phyloP scores from a whole-genome alignment of 2,329 filamentous ascomycete species.

The Coniochaeta sp. region DNA sequence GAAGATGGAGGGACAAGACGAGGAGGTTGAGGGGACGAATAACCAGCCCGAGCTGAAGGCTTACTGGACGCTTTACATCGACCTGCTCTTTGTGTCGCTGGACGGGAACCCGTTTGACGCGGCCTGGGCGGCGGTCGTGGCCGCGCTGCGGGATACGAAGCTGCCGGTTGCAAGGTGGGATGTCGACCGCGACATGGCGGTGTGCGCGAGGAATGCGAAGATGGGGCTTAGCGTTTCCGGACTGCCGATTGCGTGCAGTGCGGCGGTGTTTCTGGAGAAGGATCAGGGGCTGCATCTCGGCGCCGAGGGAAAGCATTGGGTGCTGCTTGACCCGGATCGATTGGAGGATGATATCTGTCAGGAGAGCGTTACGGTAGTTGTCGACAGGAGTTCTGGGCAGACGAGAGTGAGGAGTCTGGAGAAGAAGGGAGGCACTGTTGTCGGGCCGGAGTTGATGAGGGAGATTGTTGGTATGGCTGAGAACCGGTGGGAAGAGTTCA shows the following conservation, averaged over 20 bases:
- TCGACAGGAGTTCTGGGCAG: constrained; percentile 52
- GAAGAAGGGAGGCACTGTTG: constrained; percentile 70
- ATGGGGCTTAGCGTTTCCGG: constrained; percentile 51
- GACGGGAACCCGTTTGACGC: constrained; percentile 90
- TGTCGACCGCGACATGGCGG: constrained; percentile 65
- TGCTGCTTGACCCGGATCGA: constrained; percentile 80
- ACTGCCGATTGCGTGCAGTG: constrained; percentile 69
- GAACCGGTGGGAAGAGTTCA: constrained; percentile 56
- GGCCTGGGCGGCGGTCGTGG: constrained; percentile 76
- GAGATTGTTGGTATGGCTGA: constrained; percentile 52
- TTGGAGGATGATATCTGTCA: constrained; percentile 81
- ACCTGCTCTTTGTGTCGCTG: constrained; percentile 88
- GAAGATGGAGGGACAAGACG: constrained; percentile 15
- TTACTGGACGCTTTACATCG: constrained; percentile 93
- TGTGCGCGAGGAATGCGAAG: constrained; percentile 60
- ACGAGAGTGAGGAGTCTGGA: constrained; percentile 63
- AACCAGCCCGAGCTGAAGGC: constrained; percentile 52
- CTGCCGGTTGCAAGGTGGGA: constrained; percentile 81
- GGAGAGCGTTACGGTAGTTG: constrained; percentile 75
- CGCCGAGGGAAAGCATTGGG: constrained; percentile 47
- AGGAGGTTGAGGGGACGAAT: constrained; percentile 12
- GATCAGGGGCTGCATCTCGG: constrained; percentile 34
- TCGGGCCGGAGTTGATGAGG: constrained; percentile 57
- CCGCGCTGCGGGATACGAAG: constrained; percentile 69
- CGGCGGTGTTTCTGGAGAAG: constrained; percentile 66